Conservation (phyloP, 2,329 filamentous ascomycete genomes). For the Zalaria obscura region DNA sequence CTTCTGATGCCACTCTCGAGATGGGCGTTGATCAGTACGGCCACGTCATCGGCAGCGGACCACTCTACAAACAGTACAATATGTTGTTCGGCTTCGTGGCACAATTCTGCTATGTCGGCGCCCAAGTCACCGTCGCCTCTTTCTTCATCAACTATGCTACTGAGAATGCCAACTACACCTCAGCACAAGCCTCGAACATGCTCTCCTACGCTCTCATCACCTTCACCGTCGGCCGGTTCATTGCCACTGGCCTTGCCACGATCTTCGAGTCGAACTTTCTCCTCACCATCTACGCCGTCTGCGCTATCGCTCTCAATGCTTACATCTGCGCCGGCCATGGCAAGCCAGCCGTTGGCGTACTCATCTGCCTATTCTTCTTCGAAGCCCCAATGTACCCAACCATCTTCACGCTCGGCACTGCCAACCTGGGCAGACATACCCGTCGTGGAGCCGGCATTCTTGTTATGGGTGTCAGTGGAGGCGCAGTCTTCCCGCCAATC, state of each 20-base stretch:
- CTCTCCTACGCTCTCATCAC: constrained; percentile 23
- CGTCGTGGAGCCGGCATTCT: constrained; percentile 26
- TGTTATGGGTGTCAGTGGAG: constrained; percentile 23
- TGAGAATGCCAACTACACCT: constrained; percentile 16
- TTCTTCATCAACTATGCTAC: constrained; percentile 27
- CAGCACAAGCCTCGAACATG: constrained; percentile 19
- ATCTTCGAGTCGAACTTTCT: constrained; percentile 23
- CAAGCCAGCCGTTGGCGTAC: constrained; percentile 16
- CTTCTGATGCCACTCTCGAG: constrained; percentile 13
- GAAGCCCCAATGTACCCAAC: constrained; percentile 22
- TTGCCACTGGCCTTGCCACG: constrained; percentile 19
- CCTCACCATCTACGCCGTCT: constrained; percentile 17
- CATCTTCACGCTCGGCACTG: constrained; percentile 25
- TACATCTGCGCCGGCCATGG: constrained; percentile 18
- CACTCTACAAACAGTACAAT: constrained; percentile 25
- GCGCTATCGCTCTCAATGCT: constrained; percentile 19
- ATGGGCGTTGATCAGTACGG: constrained; percentile 16
- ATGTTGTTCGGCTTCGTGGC: constrained; percentile 24
- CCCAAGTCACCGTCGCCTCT: constrained; percentile 21
- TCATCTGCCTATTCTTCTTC: constrained; percentile 24
- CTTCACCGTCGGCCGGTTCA: constrained; percentile 26
- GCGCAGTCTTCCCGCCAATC: constrained; percentile 22
- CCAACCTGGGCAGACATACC: constrained; percentile 24
- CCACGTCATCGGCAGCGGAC: constrained; percentile 15
- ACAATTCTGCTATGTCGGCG: constrained; percentile 23